Percentiles rank a stretch among this genome's conserved stretches.
Conservation (phyloP, 106 monocot species). For the Cymbidium sinense region DNA sequence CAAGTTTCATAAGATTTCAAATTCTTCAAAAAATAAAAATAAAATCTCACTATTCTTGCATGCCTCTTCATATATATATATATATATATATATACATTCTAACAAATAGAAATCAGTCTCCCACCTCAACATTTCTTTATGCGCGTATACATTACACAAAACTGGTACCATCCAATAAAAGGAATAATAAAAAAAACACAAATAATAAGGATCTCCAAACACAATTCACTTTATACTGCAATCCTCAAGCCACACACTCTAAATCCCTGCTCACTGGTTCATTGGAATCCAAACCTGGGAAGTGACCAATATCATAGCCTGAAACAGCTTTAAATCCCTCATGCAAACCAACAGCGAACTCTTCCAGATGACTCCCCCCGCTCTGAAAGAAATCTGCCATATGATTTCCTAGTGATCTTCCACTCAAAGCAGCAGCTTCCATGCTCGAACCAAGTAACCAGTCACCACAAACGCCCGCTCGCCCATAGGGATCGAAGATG, state of each 20-base stretch:
- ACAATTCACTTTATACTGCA: neutral
- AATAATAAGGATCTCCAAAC: neutral
- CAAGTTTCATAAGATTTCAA: no score
- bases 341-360: slow-evolving; percentile 64
- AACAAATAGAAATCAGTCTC: no score
- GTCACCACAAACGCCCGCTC: slow-evolving; percentile 98
- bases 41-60: no score
- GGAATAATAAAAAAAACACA: neutral
- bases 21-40: no score
- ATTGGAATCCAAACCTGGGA: slow-evolving; percentile 36
- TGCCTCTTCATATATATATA: no score
- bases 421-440: slow-evolving; percentile 88
- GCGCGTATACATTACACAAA: no score
- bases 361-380: slow-evolving; percentile 30
- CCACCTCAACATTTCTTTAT: no score
- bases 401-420: slow-evolving; percentile 80
- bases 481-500: slow-evolving; percentile 82
- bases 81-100: no score
- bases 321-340: slow-evolving; percentile 31
- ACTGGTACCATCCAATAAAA: no score
- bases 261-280: neutral
- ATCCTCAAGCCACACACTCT: neutral
- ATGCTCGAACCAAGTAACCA: slow-evolving; percentile 93
- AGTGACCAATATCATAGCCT: slow-evolving; percentile 82
- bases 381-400: slow-evolving; percentile 65